A percentile compares a stretch with the other conserved stretches of the same genome.
Conservation (phyloP, 805 yeast genomes). For the Candida sonorensis region DNA sequence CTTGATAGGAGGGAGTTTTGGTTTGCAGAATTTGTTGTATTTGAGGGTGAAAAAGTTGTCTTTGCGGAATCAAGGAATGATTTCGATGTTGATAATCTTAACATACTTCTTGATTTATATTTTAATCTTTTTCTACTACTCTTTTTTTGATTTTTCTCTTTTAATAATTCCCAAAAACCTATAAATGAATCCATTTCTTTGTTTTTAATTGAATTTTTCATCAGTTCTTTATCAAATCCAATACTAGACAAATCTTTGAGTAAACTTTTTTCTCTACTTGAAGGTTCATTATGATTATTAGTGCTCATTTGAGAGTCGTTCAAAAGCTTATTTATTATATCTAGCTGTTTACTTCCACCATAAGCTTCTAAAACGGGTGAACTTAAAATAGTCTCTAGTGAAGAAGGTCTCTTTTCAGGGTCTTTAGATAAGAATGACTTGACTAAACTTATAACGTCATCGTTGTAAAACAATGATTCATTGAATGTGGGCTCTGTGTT, state of each 20-base stretch:
- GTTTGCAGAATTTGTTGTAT: conserved; percentile 6
- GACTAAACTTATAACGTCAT: conserved; percentile 46
- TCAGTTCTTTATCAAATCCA: conserved; percentile 56
- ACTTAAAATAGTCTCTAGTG: conserved; percentile 41
- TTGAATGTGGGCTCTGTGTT: conserved; percentile 57
- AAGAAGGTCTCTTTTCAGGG: conserved; percentile 54
- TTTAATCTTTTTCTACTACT: conserved; percentile 22
- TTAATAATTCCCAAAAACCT: conserved; percentile 65
- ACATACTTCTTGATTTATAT: conserved; percentile 24
- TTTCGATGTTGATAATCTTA: conserved; percentile 22
- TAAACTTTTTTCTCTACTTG: conserved; percentile 56
- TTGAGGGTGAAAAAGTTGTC: conserved; percentile 13
- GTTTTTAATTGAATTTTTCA: conserved; percentile 50
- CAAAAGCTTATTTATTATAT: conserved; percentile 30
- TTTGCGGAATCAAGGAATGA: conserved; percentile 17
- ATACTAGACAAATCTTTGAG: conserved; percentile 51
- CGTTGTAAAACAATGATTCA: conserved; percentile 30
- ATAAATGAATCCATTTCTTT: conserved; percentile 64
- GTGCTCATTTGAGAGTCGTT: conserved; percentile 31
- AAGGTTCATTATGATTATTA: conserved; percentile 13
- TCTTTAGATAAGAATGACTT: conserved; percentile 54
- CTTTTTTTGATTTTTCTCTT: conserved; percentile 44
- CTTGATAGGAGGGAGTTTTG: conserved; percentile 5
- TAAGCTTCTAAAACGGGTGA: conserved; percentile 44
- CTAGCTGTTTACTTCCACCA: conserved; percentile 35